Evolutionary conservation across 805 yeast genomes (phyloP).

Genomic region (Candida easanensis): DNA sequence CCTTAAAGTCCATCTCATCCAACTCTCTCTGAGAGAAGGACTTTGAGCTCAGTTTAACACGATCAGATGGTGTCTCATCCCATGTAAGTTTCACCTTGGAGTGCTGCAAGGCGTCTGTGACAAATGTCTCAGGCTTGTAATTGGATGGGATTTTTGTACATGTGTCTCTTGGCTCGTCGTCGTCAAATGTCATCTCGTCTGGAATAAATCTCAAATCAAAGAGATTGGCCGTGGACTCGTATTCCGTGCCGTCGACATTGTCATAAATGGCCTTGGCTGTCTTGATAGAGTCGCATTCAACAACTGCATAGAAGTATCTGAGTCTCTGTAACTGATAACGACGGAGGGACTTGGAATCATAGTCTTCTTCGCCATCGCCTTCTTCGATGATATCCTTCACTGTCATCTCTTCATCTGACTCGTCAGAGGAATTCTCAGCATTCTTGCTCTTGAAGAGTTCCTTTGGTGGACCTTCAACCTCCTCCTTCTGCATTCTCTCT

Average conservation of each 20-base stretch:
- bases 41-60: constrained; percentile 69
- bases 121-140: constrained; percentile 77
- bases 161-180: constrained; percentile 67
- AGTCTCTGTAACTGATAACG: constrained; percentile 90
- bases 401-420: constrained; percentile 36
- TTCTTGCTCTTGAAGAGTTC: constrained; percentile 59
- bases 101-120: constrained; percentile 94
- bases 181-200: constrained; percentile 85
- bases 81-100: constrained; percentile 95
- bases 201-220: constrained; percentile 93
- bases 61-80: constrained; percentile 97
- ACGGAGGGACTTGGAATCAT: constrained; percentile 79
- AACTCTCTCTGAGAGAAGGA: constrained; percentile 87
- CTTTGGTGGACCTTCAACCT: constrained; percentile 86
- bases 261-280: constrained; percentile 78
- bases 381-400: constrained; percentile 75
- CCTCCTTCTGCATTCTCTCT: constrained; percentile 86
- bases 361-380: constrained; percentile 79
- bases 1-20: constrained; percentile 87
- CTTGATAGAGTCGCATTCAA: constrained; percentile 68
- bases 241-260: constrained; percentile 92
- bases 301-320: constrained; percentile 90
- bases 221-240: constrained; percentile 90
- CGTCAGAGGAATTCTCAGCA: constrained; percentile 40
- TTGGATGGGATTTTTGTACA: constrained; percentile 71